Percentiles rank a stretch among this genome's conserved stretches.
These are phyloP conservation scores for Russula sp. DNA, from an alignment of 768 basidiomycete genomes.

Conservation along the genomic window DNA sequence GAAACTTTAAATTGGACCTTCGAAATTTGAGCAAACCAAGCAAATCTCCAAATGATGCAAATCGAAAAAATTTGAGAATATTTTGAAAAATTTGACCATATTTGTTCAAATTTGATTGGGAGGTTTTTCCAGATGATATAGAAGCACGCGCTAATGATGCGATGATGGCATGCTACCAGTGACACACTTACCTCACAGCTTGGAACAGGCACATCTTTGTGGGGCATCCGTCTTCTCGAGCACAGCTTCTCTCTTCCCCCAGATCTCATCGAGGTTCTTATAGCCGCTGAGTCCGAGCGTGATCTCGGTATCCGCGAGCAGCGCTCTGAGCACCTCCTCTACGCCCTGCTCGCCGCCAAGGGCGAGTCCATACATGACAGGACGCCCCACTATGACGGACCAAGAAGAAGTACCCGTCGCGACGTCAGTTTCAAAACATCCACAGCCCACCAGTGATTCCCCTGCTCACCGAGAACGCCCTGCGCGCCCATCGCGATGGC, in stretches of 20 bases:
- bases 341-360: constrained; percentile 71
- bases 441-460: neutral
- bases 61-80: too few species aligned
- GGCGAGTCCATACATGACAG: constrained; percentile 69
- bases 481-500: constrained; percentile 86
- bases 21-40: too few species aligned
- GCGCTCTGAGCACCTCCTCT: constrained; percentile 66
- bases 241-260: constrained; percentile 54
- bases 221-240: constrained; percentile 42
- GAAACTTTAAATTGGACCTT: too few species aligned
- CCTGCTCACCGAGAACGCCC: constrained; percentile 62
- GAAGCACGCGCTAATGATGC: neutral
- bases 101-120: too few species aligned
- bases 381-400: constrained; percentile 56
- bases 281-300: constrained; percentile 64
- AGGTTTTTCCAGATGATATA: too few species aligned
- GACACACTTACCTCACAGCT: constrained; percentile 3
- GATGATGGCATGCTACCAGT: neutral
- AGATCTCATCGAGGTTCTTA: constrained; percentile 55
- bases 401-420: neutral
- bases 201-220: neutral
- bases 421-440: neutral
- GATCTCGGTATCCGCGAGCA: constrained; percentile 65
- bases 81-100: too few species aligned
- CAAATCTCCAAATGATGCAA: too few species aligned